Conservation (phyloP, 176 grass and related monocot species). For the Melocanna baccifera region DNA sequence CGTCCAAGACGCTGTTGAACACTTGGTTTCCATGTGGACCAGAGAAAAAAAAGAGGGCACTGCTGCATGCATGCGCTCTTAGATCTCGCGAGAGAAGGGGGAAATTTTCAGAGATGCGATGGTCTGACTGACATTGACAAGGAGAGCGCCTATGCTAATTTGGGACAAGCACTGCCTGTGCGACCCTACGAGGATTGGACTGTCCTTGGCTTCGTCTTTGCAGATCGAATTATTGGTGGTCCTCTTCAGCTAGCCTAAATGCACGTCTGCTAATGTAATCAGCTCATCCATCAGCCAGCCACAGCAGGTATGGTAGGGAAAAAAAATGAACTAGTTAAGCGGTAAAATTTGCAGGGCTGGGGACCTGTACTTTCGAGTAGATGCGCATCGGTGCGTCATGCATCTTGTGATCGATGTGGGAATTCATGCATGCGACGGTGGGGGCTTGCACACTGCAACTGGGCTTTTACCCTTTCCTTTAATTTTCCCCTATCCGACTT, state of each 20-base stretch:
- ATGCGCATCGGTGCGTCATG: neutral
- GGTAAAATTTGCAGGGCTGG: conserved; percentile 23
- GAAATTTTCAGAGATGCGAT: neutral
- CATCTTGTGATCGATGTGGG: neutral
- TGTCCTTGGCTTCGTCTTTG: conserved; percentile 22
- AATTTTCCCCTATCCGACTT: neutral
- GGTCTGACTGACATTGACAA: neutral
- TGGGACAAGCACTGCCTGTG: conserved; percentile 36
- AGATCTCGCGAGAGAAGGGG: conserved; percentile 11
- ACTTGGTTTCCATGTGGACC: conserved; percentile 36
- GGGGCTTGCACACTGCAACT: neutral
- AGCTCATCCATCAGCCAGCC: neutral
- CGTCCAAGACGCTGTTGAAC: conserved; percentile 13
- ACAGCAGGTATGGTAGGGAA: neutral
- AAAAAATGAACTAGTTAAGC: neutral
- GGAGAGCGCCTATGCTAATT: conserved; percentile 27
- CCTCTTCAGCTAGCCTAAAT: conserved; percentile 5
- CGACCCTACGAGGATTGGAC: conserved; percentile 15
- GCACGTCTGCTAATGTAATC: neutral
- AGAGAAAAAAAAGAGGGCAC: neutral
- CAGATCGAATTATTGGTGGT: conserved; percentile 31
- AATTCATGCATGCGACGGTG: neutral
- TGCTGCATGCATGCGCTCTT: neutral
- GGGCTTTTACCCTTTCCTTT: neutral
- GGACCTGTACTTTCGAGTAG: conserved; percentile 28